Evolutionary conservation across 176 grass and related monocot species (phyloP).

Genomic region (Echinochloa phyllopogon): DNA sequence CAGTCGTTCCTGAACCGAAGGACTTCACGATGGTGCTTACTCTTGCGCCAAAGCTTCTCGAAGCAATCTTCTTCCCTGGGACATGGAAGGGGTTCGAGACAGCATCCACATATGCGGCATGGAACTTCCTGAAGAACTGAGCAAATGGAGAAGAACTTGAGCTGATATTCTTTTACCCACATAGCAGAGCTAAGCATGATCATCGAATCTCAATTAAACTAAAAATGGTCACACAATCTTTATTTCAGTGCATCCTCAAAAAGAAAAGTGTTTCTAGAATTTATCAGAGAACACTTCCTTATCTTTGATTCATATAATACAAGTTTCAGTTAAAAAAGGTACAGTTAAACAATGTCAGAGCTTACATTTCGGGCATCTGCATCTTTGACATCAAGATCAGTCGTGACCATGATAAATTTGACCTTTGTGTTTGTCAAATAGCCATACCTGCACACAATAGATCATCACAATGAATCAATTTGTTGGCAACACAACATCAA

Average conservation of each 20-base stretch:
- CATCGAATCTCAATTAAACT: background rate
- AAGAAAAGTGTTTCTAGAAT: background rate
- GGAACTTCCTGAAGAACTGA: slow-evolving; percentile 99
- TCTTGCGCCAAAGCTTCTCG: slow-evolving; percentile 85
- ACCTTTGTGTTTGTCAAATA: slow-evolving; percentile 99
- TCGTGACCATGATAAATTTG: slow-evolving; percentile 97
- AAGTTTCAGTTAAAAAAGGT: slow-evolving; percentile 17
- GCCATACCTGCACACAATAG: slow-evolving; percentile 67
- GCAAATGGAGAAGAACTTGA: slow-evolving; percentile 9
- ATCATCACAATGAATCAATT: slow-evolving; percentile 11
- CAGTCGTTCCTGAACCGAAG: slow-evolving; percentile 59
- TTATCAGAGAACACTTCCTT: background rate
- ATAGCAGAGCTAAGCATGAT: background rate
- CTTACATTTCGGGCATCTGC: slow-evolving; percentile 97
- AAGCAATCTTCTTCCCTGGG: slow-evolving; percentile 96
- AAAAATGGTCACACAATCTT: background rate
- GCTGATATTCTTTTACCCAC: background rate
- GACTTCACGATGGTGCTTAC: slow-evolving; percentile 83
- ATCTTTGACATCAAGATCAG: slow-evolving; percentile 96
- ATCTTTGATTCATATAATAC: background rate
- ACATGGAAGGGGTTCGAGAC: slow-evolving; percentile 97
- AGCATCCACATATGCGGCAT: slow-evolving; percentile 83
- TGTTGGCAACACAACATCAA: background rate
- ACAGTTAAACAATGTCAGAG: slow-evolving; percentile 16
- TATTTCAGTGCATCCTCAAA: background rate